A percentile compares a stretch with the other conserved stretches of the same genome.
Evolutionary conservation across 208 protist species (phyloP).

Genomic region (Trypanosoma boissoni): DNA sequence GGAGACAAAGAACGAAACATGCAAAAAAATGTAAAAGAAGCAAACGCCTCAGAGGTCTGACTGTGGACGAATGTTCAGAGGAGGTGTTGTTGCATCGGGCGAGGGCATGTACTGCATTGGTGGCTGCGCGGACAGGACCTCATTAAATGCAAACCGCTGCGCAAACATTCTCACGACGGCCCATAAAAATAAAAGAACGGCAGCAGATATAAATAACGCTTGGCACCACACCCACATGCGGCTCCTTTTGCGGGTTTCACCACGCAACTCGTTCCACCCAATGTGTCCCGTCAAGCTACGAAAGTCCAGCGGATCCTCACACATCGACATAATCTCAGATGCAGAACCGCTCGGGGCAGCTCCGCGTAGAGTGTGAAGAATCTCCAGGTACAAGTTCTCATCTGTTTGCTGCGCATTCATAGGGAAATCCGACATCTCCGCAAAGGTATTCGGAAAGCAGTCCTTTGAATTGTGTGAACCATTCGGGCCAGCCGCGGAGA

Average conservation of each 20-base stretch:
- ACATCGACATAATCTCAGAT: constrained; percentile 44
- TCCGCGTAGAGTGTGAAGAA: constrained; percentile 42
- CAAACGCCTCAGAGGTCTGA: not conserved
- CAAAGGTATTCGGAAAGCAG: not conserved
- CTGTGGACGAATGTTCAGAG: not conserved
- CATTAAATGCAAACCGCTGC: not conserved
- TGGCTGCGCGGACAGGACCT: not conserved
- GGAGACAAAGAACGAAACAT: too few relatives aligned
- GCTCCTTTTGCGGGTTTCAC: not conserved
- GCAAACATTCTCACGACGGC: not conserved
- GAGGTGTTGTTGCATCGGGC: not conserved
- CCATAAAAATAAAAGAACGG: not conserved
- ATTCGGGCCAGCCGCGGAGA: not conserved
- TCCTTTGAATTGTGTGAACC: not conserved
- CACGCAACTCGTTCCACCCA: constrained; percentile 57
- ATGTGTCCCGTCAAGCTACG: constrained; percentile 38
- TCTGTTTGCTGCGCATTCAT: constrained; percentile 24
- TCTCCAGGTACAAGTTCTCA: constrained; percentile 42
- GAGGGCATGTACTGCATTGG: not conserved
- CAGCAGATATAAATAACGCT: not conserved
- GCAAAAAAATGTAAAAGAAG: too few relatives aligned
- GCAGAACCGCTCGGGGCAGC: constrained; percentile 40
- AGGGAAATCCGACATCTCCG: constrained; percentile 23
- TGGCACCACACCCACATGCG: constrained; percentile 9
- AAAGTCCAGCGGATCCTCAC: constrained; percentile 49